Conservation (phyloP, 768 basidiomycete genomes). For the Porpolomopsis calyptriformis region DNA sequence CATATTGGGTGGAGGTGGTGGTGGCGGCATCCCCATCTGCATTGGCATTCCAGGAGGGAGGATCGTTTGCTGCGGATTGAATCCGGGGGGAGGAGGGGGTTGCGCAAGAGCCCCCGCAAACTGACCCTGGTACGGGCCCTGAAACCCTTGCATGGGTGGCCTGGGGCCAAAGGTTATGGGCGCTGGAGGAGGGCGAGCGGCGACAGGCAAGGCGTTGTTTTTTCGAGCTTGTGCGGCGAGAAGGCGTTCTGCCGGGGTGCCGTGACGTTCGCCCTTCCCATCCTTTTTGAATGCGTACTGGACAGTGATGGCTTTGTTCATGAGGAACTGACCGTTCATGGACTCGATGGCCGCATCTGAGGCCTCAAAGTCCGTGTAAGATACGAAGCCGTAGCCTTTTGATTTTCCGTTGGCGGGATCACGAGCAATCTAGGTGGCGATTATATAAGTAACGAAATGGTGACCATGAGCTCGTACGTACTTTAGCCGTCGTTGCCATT, state of each 20-base stretch:
- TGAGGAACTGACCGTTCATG: slow-evolving; percentile 95
- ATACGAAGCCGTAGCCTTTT: slow-evolving; percentile 96
- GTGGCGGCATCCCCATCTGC: slow-evolving; percentile 26
- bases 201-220: slow-evolving; percentile 81
- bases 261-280: slow-evolving; percentile 95
- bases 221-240: slow-evolving; percentile 93
- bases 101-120: slow-evolving; percentile 82
- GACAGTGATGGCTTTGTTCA: slow-evolving; percentile 96
- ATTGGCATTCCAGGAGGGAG: slow-evolving; percentile 34
- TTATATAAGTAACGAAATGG: not conserved
- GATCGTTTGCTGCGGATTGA: slow-evolving; percentile 61
- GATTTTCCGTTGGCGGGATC: slow-evolving; percentile 77
- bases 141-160: slow-evolving; percentile 60
- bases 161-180: slow-evolving; percentile 62
- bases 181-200: slow-evolving; percentile 63
- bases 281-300: slow-evolving; percentile 99
- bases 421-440: slow-evolving; percentile 68
- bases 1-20: slow-evolving; percentile 26
- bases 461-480: slow-evolving; percentile 23
- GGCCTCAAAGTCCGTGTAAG: slow-evolving; percentile 95
- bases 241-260: slow-evolving; percentile 91
- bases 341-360: slow-evolving; percentile 93
- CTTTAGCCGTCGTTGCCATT: slow-evolving; percentile 86
- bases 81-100: slow-evolving; percentile 74
- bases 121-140: slow-evolving; percentile 81